Evolutionary conservation across 2,329 filamentous ascomycete genomes (phyloP), one percentile per base, ranked within the genome.

Genomic region (Penicillium sp.): DNA sequence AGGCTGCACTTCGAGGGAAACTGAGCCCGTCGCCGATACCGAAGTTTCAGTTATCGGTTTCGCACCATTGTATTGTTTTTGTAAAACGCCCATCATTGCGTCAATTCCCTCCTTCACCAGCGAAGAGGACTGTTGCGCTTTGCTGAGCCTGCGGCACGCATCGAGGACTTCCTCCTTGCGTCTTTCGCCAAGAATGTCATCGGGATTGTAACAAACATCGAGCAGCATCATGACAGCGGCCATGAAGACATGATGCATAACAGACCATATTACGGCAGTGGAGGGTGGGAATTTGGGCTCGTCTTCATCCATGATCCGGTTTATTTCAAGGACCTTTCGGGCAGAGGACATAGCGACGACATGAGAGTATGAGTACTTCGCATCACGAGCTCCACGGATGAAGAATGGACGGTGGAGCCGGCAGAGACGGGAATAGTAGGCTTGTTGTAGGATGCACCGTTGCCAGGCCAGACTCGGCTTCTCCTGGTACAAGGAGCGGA

Each of bases 231-330:
- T 75, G 1, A 76, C 75, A 1, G 75, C 74, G 1, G 78, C 77
- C 68, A 79, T 73, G 58, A 79, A 80, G 0, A 80, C 72, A 49
- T 79, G 76, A 59, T 80, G 74, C 66, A 76, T 72, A 5, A 77
- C 69, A 3, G 71, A 67, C 71, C 75, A 77, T 15, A 73, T 67
- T 2, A 67, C 67, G 2, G 69, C 72, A 44, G 69, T 73, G 17
- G 69, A 70, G 7, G 68, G 71, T 4, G 57, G 67, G 19, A 73
- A 69, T 5, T 57, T 56, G 0, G 70, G 69, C 23, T 72, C 68
- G 3, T 73, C 68, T 26, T 71, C 66, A 29, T 77, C 73, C 66
- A 78, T 71, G 8, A 76, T 71, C 2, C 71, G 68, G 56, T 78
- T 76, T 8, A 76, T 67, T 26, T 76, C 73, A 1, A 81, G 64